These are phyloP conservation scores for Picea glauca DNA, from an alignment of 75 land plant species.

Conservation along the genomic window DNA sequence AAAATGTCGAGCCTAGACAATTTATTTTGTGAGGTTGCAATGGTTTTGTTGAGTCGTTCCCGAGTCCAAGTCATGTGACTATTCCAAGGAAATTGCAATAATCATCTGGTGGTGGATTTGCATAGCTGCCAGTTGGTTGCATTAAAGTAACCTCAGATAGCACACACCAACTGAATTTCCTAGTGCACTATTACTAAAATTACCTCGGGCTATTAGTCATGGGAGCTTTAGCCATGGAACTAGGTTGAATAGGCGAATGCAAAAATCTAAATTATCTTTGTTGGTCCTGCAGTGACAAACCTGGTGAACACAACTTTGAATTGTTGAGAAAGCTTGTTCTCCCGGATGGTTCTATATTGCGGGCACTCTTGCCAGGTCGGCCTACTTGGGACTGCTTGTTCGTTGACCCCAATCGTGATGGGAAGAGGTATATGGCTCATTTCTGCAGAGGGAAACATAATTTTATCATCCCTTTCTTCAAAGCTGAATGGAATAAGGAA, in stretches of 20 bases:
- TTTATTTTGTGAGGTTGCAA: background rate
- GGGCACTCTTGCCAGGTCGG: conserved; percentile 65
- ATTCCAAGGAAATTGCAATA: too few species aligned
- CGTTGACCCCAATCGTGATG: conserved; percentile 62
- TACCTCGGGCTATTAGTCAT: background rate
- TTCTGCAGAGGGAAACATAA: background rate
- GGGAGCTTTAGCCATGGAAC: background rate
- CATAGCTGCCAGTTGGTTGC: background rate
- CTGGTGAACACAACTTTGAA: conserved; percentile 58
- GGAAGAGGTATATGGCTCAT: conserved; percentile 31
- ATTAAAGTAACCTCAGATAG: background rate
- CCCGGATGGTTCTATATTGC: conserved; percentile 66
- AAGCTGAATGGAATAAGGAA: background rate
- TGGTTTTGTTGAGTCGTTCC: background rate
- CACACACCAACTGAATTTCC: background rate
- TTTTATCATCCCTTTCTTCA: background rate
- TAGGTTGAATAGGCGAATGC: background rate
- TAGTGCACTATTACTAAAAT: background rate
- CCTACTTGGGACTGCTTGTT: conserved; percentile 73
- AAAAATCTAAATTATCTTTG: background rate
- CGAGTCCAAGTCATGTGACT: background rate
- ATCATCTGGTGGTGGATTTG: background rate
- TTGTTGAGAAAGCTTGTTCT: conserved; percentile 64
- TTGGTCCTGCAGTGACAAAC: conserved; percentile 54
- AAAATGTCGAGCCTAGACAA: background rate